Base-by-base conservation (phyloP, 169 alveolate species). In the Eimeria falciformis region DNA sequence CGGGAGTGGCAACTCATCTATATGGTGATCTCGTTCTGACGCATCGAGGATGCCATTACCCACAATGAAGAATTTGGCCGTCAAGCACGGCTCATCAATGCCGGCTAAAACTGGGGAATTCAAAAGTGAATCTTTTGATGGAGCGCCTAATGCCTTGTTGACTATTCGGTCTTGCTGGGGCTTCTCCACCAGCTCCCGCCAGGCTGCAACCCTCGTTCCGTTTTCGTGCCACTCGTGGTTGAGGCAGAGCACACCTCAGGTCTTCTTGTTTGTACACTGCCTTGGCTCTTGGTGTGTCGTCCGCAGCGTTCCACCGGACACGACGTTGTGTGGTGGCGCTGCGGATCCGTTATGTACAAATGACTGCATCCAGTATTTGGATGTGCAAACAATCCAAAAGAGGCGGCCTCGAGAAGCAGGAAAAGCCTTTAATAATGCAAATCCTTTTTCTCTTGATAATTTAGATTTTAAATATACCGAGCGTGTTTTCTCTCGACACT, bases 221-320 rank as follows among this genome's bases (percentile, higher is more conserved):
- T 25, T 50, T 7, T 50, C 25, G 46, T 12, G 73, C 6, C 88
- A 50, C 37, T 45, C 86, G 1, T 5, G 47, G 50, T 25, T 77
- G 29, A 77, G 86, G 21, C 29, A 2, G 17, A 68, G 47, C 3
- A 11, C 86, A 7, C 23, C 47, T 2, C 21, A 77, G 46, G 86
- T 46, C 45, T 21, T n/a, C 45, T 29, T 53, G 7, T 33, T 78
- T 9, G 88, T 53, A 2, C 53, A 25, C 53, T 78, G 73, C 53
- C 47, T 78, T 11, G 88, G 88, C 18, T 78, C 88, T 27, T 50
- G 88, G 73, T 78, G 88, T 29, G n/a, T 78, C 47, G 88, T 78
- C 14, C 53, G 88, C 71, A 40, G 84, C 62, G 66, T 50, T 14
- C 7, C 62, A 50, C 62, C 62, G 14, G 62, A 50, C 14, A 14